phyloP scores from a whole-genome alignment of 2,329 filamentous ascomycete genomes.

The Aspergillus sp. region DNA sequence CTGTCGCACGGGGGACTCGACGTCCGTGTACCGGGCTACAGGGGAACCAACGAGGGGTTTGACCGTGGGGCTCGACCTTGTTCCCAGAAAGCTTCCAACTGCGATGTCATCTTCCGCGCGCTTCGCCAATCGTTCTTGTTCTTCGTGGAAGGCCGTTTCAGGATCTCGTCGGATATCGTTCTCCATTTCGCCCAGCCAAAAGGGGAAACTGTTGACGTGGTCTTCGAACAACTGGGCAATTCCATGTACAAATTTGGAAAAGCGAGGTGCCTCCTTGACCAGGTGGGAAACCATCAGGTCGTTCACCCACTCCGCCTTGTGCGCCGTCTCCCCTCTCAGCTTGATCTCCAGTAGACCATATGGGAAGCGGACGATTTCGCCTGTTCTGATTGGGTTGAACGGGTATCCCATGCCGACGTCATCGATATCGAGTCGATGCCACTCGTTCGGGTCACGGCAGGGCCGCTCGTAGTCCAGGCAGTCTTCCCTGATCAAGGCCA shows the following conservation, averaged over 20 bases:
- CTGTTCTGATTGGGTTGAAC: conserved; percentile 81
- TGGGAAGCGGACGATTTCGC: conserved; percentile 86
- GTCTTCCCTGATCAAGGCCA: conserved; percentile 78
- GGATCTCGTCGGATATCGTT: conserved; percentile 93
- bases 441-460: conserved; percentile 81
- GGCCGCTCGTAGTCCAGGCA: conserved; percentile 77
- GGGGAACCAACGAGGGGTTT: conserved; percentile 34
- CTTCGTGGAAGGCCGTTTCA: conserved; percentile 82
- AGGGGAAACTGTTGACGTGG: conserved; percentile 91
- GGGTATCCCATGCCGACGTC: conserved; percentile 78
- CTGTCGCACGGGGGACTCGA: conserved; percentile 20
- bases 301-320: conserved; percentile 79
- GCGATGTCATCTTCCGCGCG: conserved; percentile 82
- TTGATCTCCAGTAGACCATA: conserved; percentile 93
- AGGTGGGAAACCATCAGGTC: conserved; percentile 92
- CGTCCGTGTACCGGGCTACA: conserved; percentile 24
- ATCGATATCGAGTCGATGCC: conserved; percentile 92
- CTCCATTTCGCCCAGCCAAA: conserved; percentile 91
- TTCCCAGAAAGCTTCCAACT: conserved; percentile 81
- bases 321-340: conserved; percentile 56
- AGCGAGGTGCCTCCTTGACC: conserved; percentile 81
- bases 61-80: conserved; percentile 29
- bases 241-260: conserved; percentile 96
- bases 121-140: conserved; percentile 78
- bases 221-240: conserved; percentile 91